These are phyloP conservation scores for Phytophthora tubulina DNA, from an alignment of 352 stramenopile genomes.

Conservation along the genomic window DNA sequence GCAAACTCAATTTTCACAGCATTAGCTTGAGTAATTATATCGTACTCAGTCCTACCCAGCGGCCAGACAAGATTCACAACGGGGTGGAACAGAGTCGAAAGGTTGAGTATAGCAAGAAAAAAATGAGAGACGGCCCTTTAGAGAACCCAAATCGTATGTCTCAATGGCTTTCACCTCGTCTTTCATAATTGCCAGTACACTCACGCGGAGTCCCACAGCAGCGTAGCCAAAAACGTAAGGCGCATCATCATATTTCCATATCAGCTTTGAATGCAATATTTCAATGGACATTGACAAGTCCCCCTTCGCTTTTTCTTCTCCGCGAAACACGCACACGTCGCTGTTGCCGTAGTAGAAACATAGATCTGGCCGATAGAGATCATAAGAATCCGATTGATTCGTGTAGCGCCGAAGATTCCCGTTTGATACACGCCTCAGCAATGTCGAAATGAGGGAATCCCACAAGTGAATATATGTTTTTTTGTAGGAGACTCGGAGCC, in stretches of 20 bases:
- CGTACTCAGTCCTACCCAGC: slow-evolving; percentile 12
- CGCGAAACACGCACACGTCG: slow-evolving; percentile 30
- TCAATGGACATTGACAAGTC: slow-evolving; percentile 19
- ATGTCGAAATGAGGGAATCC: slow-evolving; percentile 22
- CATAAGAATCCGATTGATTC: slow-evolving; percentile 20
- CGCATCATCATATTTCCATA: slow-evolving; percentile 37
- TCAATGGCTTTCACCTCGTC: slow-evolving; percentile 28
- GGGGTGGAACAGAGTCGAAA: slow-evolving; percentile 36
- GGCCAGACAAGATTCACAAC: slow-evolving; percentile 13
- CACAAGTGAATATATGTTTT: slow-evolving; percentile 31
- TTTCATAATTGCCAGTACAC: slow-evolving; percentile 27
- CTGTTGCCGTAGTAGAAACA: slow-evolving; percentile 23
- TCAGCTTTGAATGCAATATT: slow-evolving; percentile 35
- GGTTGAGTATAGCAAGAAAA: slow-evolving; percentile 41
- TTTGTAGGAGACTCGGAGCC: slow-evolving; percentile 10
- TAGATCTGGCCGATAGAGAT: slow-evolving; percentile 17
- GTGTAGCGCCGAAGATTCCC: slow-evolving; percentile 18
- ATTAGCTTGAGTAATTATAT: slow-evolving; percentile 9
- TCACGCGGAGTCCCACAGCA: slow-evolving; percentile 23
- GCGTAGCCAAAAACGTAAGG: slow-evolving; percentile 41
- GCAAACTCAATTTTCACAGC: slow-evolving; percentile 20
- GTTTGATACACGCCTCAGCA: background rate
- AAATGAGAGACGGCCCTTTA: slow-evolving; percentile 31
- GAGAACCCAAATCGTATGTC: slow-evolving; percentile 32
- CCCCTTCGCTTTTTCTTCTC: slow-evolving; percentile 24